Evolutionary conservation across 1,284 basidiomycete genomes (phyloP).

Genomic region (Heterobasidion irregulare): DNA sequence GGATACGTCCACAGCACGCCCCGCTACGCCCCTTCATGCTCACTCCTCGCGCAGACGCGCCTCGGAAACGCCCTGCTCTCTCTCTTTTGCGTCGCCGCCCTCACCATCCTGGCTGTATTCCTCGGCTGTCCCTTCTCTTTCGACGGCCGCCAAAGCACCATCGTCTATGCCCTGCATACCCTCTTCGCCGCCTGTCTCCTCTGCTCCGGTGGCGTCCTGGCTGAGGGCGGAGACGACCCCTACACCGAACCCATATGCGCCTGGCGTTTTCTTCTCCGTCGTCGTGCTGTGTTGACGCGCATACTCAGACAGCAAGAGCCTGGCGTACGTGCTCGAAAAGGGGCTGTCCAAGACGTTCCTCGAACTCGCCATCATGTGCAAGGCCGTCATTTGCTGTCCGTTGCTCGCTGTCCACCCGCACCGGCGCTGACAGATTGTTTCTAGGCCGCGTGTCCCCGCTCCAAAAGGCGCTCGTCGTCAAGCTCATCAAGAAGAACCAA

Average conservation of each 20-base stretch:
- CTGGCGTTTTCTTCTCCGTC: not conserved
- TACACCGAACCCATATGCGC: slow-evolving; percentile 45
- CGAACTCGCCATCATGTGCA: slow-evolving; percentile 95
- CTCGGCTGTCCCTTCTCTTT: slow-evolving; percentile 10
- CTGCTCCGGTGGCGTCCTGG: slow-evolving; percentile 45
- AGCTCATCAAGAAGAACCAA: slow-evolving; percentile 96
- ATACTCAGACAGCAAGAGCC: slow-evolving; percentile 84
- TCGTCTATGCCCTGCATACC: slow-evolving; percentile 41
- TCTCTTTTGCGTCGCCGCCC: slow-evolving; percentile 32
- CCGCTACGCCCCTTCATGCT: not conserved
- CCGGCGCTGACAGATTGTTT: not conserved
- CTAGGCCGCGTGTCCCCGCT: slow-evolving; percentile 93
- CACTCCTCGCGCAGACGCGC: slow-evolving; percentile 32
- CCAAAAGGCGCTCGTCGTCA: slow-evolving; percentile 98
- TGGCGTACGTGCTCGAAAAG: slow-evolving; percentile 91
- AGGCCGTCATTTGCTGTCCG: slow-evolving; percentile 95
- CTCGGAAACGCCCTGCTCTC: slow-evolving; percentile 46
- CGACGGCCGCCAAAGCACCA: slow-evolving; percentile 27
- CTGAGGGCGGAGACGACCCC: slow-evolving; percentile 33
- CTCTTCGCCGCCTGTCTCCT: slow-evolving; percentile 56
- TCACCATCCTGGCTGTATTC: slow-evolving; percentile 39
- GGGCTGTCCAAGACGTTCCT: slow-evolving; percentile 85
- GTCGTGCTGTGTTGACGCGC: not conserved
- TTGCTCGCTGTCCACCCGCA: slow-evolving; percentile 5
- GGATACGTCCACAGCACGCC: slow-evolving; percentile 31